A percentile compares a stretch with the other conserved stretches of the same genome.
phyloP scores from a whole-genome alignment of 495 filamentous ascomycete genomes.

The Podospora pseudoanserina region DNA sequence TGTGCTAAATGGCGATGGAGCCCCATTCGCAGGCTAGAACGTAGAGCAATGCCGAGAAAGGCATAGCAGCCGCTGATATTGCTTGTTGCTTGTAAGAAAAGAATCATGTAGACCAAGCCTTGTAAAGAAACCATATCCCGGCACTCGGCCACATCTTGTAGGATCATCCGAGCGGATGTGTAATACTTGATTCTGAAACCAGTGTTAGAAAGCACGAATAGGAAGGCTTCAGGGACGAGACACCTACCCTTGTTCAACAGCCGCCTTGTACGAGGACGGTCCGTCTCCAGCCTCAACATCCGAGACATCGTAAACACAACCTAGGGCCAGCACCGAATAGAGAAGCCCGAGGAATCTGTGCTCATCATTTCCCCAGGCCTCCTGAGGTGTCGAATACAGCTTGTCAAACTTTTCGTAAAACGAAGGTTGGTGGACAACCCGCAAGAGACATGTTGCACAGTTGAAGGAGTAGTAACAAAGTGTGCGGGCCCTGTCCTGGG shows the following conservation, averaged over 20 bases:
- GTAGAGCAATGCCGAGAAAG: constrained; percentile 84
- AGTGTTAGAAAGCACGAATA: constrained; percentile 10
- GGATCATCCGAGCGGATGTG: constrained; percentile 63
- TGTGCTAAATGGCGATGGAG: constrained; percentile 73
- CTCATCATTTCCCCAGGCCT: constrained; percentile 69
- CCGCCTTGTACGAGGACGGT: constrained; percentile 55
- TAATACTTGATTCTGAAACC: constrained; percentile 74
- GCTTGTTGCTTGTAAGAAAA: constrained; percentile 87
- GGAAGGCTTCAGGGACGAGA: background rate
- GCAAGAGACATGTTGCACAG: constrained; percentile 77
- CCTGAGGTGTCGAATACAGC: constrained; percentile 68
- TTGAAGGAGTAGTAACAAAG: constrained; percentile 76
- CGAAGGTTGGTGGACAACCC: constrained; percentile 82
- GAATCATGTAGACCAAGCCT: constrained; percentile 84
- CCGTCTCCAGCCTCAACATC: constrained; percentile 34
- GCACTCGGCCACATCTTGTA: constrained; percentile 89
- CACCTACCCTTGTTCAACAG: constrained; percentile 74
- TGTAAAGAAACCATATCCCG: constrained; percentile 82
- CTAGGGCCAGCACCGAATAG: constrained; percentile 80
- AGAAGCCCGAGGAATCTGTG: constrained; percentile 78
- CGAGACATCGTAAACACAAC: constrained; percentile 71
- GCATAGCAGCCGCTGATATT: constrained; percentile 92
- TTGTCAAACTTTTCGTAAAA: constrained; percentile 76
- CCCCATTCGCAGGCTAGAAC: constrained; percentile 81
- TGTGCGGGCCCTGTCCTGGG: constrained; percentile 59